Percentiles rank a stretch among this genome's conserved stretches.
phyloP scores from a whole-genome alignment of 2,329 filamentous ascomycete species.

The Grosmannia clavigera region DNA sequence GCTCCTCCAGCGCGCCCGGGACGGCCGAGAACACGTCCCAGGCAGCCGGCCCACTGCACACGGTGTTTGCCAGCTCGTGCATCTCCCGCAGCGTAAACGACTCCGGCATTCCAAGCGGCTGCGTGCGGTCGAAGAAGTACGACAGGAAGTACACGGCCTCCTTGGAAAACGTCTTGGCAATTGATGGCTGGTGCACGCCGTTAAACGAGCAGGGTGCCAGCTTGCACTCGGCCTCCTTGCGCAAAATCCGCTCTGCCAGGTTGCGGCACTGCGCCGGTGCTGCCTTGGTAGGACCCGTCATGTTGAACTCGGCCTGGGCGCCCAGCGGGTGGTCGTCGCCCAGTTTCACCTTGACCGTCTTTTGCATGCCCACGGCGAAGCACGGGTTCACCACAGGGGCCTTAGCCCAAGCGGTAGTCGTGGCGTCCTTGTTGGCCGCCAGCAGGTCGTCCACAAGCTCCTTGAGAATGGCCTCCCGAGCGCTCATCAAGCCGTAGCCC shows the following conservation, averaged over 20 bases:
- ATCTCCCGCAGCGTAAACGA: conserved; percentile 88
- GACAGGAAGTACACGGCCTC: conserved; percentile 96
- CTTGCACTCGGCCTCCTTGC: conserved; percentile 72
- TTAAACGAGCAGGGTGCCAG: conserved; percentile 96
- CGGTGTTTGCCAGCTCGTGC: conserved; percentile 69
- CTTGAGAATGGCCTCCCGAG: conserved; percentile 74
- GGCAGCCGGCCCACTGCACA: conserved; percentile 63
- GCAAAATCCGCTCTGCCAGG: conserved; percentile 78
- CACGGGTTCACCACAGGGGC: conserved; percentile 72
- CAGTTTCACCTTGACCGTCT: conserved; percentile 61
- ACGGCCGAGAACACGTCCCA: conserved; percentile 77
- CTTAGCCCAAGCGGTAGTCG: conserved; percentile 53
- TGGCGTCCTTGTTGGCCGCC: conserved; percentile 45
- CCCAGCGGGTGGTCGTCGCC: conserved; percentile 54
- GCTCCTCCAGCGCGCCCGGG: conserved; percentile 66
- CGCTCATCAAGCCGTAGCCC: conserved; percentile 92
- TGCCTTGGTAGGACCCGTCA: conserved; percentile 68
- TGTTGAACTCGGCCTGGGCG: conserved; percentile 57
- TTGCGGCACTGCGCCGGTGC: conserved; percentile 79
- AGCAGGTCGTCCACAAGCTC: conserved; percentile 61
- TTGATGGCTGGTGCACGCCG: conserved; percentile 83
- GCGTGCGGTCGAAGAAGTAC: conserved; percentile 94
- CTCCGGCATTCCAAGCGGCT: conserved; percentile 94
- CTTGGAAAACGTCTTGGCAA: conserved; percentile 80
- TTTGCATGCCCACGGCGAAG: conserved; percentile 67